These are phyloP conservation scores for Kuraishia cidri DNA, from an alignment of 805 yeast species.

Conservation along the genomic window DNA sequence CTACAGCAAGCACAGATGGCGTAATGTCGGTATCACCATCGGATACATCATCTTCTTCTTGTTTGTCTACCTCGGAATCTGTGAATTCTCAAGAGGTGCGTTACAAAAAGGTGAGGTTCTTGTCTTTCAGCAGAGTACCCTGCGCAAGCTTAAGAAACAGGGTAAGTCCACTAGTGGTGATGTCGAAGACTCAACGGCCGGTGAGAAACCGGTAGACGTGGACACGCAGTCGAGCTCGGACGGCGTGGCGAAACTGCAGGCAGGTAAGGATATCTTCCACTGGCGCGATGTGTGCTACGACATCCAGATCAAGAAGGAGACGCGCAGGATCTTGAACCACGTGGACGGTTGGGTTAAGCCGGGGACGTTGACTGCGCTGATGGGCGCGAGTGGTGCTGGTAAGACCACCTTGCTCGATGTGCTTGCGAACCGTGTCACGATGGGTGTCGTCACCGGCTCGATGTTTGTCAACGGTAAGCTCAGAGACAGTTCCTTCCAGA, in stretches of 20 bases:
- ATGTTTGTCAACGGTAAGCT: conserved; percentile 47
- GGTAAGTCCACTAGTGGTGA: conserved; percentile 16
- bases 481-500: conserved; percentile 37
- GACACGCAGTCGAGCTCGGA: conserved; percentile 15
- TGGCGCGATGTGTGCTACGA: conserved; percentile 74
- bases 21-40: conserved; percentile 65
- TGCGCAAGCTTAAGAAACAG: conserved; percentile 35
- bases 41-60: conserved; percentile 51
- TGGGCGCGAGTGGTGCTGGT: conserved; percentile 64
- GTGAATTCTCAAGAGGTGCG: conserved; percentile 53
- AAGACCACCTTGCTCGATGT: conserved; percentile 48
- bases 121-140: conserved; percentile 42
- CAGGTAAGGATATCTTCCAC: conserved; percentile 50
- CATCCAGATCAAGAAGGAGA: conserved; percentile 51
- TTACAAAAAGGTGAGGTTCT: conserved; percentile 66
- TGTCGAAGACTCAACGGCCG: conserved; percentile 23
- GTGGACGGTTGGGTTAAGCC: conserved; percentile 84
- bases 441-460: conserved; percentile 51
- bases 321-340: conserved; percentile 49
- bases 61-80: conserved; percentile 37
- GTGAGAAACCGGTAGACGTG: conserved; percentile 16
- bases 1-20: conserved; percentile 57
- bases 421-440: conserved; percentile 41
- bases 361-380: conserved; percentile 68
- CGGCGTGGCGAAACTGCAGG: conserved; percentile 15